Evolutionary conservation across 768 basidiomycete genomes (phyloP).

Genomic region (Thelephora ganbajun): DNA sequence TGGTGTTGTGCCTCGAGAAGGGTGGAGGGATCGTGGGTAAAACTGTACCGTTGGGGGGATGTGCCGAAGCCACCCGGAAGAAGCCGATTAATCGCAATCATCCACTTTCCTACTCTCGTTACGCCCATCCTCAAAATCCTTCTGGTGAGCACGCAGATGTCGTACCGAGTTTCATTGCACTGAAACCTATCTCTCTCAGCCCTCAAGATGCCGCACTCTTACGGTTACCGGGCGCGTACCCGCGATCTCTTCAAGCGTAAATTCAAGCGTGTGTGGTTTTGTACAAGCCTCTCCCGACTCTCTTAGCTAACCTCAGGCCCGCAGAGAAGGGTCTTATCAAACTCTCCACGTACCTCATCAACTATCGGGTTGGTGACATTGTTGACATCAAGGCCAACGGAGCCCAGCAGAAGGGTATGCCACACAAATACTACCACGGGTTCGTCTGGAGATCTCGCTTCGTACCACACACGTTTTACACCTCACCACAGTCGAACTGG

Average conservation of each 20-base stretch:
- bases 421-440: conserved; percentile 98
- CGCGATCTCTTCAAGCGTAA: conserved; percentile 99
- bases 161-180: conserved; percentile 4
- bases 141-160: conserved; percentile 9
- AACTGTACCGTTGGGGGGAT: conserved; percentile 4
- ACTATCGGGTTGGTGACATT: conserved; percentile 93
- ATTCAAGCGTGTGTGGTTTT: conserved; percentile 71
- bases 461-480: not conserved
- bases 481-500: conserved; percentile 60
- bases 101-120: conserved; percentile 14
- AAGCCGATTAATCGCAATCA: conserved; percentile 18
- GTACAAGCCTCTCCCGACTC: conserved; percentile 5
- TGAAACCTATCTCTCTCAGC: conserved; percentile 18
- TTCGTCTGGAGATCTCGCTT: conserved; percentile 25
- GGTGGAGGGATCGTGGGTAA: no score
- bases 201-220: conserved; percentile 98
- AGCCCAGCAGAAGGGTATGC: conserved; percentile 99
- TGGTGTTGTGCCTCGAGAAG: conserved; percentile 11
- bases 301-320: conserved; percentile 1
- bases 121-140: conserved; percentile 25
- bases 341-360: conserved; percentile 85
- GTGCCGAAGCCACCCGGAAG: conserved; percentile 5
- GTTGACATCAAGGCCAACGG: conserved; percentile 99
- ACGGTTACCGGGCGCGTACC: conserved; percentile 99
- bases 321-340: conserved; percentile 82